Evolutionary conservation across 2,329 filamentous ascomycete species (phyloP), one percentile per base, ranked within the genome.

Genomic region (Fusarium sp.): DNA sequence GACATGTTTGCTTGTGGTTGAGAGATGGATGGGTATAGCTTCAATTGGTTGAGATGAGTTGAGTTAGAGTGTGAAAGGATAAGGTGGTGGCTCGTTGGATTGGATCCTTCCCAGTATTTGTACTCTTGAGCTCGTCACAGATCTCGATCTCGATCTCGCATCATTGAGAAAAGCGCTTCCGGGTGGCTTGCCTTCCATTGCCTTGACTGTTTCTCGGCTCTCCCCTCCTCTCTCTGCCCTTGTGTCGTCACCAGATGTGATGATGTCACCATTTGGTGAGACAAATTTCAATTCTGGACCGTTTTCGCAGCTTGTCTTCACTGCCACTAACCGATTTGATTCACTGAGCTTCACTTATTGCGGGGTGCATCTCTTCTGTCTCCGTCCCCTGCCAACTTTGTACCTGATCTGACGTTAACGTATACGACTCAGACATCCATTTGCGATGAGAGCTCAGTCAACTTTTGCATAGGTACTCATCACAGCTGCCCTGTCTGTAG

Each of bases 1-100:
- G 88, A 89, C 88, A 90, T 90, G 77, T 78, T 36, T 31, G 22
- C 18, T 48, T 47, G 35, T 53, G 13, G 45, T 57, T 26, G 11
- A 48, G 51, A 44, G 50, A 53, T 62, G 36, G 33, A 39, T 68
- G 30, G 26, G 16, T 70, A 45, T 56, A 73, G 54, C 55, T 73
- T 70, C 61, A 60, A 74, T 72, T 74, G 58, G 69, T 38, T 51
- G 38, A 28, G 50, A 38, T 35, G 31, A 54, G 38, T 45, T 35
- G 31, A 51, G 44, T 45, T 55, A 60, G 69, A 33, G 39, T 61
- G 61, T 61, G 38, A 61, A 44, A 33, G 39, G 45, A 45, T 26
- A 35, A 36, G 18, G 41, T 22, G 16, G 33, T 15, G 31, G 42
- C 26, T 42, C 28, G n/a, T 50, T 61, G 58, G 45, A 47, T 54